Evolutionary conservation across 768 basidiomycete genomes (phyloP), one percentile per base, ranked within the genome.

Genomic region (Leccinum longicurvipes): DNA sequence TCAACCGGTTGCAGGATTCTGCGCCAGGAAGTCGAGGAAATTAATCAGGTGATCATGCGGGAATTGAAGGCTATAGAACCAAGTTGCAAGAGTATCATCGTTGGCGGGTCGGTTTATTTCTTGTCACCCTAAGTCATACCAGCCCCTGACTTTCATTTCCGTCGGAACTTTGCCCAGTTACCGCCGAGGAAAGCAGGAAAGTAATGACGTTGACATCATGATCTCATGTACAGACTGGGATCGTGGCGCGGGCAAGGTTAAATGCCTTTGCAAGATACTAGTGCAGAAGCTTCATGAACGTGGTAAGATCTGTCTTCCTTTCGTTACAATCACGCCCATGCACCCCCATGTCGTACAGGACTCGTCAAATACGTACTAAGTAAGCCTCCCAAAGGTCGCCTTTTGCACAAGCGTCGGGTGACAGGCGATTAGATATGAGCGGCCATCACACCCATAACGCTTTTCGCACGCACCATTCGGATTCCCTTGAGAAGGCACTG

Each of bases 171-270:
- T 31, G 10, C 21, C 7, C 53, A 93, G 93, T 6, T 91, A 94
- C 72, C 83, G 95, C 27, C 76, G 94, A 53, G 94, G 94, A 2
- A 96, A 96, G 68, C 64, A 73, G 3, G 72, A 83, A 57, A 91
- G 87, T 64, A 91, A 88, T 63, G 94, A 97, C 66, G 85, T 93
- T 28, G 94, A 98, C 64, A 88, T 98, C 54, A 82, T 97, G 1
- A 87, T 96, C 66, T 89, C 86, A 32, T 90, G 94, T 64, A 76
- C 81, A 0, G 78, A 84, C 59, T 63, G 71, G 50, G 60, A 69
- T 42, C 68, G 65, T 5, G 81, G 78, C 9, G 74, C 65, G 27
- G 71, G 68, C 9, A 76, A 79, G 45, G 77, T 87, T n/a, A 82
- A 80, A 55, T 84, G 80, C 4, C 74, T 93, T 1, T 83, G 86